Conservation (phyloP, 202 grass and related monocot species). For the Carex sylvatica region DNA sequence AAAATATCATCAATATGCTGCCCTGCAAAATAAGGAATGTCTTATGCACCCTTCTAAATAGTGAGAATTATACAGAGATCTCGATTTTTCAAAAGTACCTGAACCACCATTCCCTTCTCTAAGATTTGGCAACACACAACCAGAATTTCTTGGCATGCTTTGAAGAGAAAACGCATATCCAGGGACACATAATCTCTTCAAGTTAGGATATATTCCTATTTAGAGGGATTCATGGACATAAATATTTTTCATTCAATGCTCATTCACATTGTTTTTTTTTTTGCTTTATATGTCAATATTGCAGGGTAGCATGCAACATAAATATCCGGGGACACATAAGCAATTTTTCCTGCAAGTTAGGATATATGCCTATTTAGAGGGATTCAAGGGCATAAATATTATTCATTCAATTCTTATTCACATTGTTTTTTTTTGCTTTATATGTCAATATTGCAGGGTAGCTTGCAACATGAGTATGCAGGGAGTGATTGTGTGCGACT, state of each 20-base stretch:
- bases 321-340: background rate
- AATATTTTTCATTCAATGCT: background rate
- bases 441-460: conserved; percentile 44
- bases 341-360: background rate
- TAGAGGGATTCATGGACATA: background rate
- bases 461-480: conserved; percentile 55
- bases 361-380: background rate
- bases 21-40: background rate
- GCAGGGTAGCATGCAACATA: conserved; percentile 61
- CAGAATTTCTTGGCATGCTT: background rate
- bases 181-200: background rate
- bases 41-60: background rate
- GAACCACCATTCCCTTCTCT: background rate
- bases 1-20: background rate
- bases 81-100: background rate
- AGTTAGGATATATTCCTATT: background rate
- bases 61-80: background rate
- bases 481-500: conserved; percentile 37
- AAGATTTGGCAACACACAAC: background rate
- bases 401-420: background rate
- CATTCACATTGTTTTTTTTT: background rate
- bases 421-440: background rate
- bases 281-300: conserved; percentile 17
- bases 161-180: background rate
- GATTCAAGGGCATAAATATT: background rate